These are phyloP conservation scores for Sambucus nigra DNA, from an alignment of 129 eudicot genomes.

Conservation along the genomic window DNA sequence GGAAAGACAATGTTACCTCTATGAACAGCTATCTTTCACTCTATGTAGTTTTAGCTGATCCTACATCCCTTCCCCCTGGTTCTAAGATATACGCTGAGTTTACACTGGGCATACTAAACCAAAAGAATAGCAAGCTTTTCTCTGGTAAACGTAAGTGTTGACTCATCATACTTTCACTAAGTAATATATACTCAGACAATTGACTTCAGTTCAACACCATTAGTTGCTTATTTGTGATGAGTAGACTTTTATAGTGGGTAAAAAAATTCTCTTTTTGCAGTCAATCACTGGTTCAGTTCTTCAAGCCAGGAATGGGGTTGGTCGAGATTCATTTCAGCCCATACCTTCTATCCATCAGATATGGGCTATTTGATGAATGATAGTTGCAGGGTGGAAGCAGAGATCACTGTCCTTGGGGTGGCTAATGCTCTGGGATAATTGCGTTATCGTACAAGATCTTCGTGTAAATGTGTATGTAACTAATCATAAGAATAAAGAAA, in stretches of 20 bases:
- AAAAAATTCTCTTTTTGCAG: too few relatives aligned
- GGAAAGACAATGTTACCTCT: background rate
- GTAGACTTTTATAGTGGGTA: too few relatives aligned
- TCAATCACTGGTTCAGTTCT: conserved; percentile 44
- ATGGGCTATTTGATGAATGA: conserved; percentile 28
- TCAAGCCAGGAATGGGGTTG: conserved; percentile 30
- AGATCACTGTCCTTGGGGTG: conserved; percentile 33
- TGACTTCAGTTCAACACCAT: background rate
- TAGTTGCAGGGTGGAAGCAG: conserved; percentile 42
- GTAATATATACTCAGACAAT: too few relatives aligned
- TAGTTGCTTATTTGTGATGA: background rate
- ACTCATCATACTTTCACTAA: background rate
- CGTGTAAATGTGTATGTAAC: background rate
- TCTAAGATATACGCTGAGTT: background rate
- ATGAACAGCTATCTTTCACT: background rate
- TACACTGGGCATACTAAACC: background rate
- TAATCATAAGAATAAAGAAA: background rate
- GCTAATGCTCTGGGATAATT: conserved; percentile 1
- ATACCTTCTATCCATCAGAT: conserved; percentile 16
- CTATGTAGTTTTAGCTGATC: background rate
- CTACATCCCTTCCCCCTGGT: background rate
- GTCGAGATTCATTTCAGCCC: conserved; percentile 36
- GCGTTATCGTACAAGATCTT: background rate
- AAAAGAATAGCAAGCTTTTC: background rate
- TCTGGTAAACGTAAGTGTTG: background rate